Evolutionary conservation across 2,329 filamentous ascomycete species (phyloP), one percentile per base, ranked within the genome.

Genomic region (Paraphoma chrysanthemicola): DNA sequence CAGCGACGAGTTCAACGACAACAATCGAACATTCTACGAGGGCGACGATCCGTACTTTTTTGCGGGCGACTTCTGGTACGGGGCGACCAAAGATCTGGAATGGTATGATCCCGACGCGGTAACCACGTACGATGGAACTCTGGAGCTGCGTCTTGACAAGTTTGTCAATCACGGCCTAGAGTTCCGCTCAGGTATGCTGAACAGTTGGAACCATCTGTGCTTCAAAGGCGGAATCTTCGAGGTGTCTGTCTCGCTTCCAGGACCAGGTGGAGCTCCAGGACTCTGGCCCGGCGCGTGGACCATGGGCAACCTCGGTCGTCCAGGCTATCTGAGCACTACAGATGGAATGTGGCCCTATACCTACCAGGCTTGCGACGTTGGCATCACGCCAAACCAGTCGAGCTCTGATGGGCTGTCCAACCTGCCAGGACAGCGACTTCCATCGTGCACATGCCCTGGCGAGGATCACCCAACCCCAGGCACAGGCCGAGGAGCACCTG

Each of bases 11-110:
- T 86, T 86, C 71, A 85, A 85, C 57, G 72, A 78, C 8, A 70
- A 80, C 39, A 82, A 82, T 51, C 74, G 83, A 30, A 83, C 82
- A 0, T 86, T 86, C 63, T 86, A 85, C 58, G 77, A 80, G 30
- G 83, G 83, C n/a, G 84, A 86, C 59, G 84, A 86, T 62, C 82
- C 83, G 1, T 86, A 81, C 67, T 86, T 81, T 76, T 81, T 75
- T 33, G 83, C 80, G 11, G 78, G 80, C 12, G 78, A 86, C 60
- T 73, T 85, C 46, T 85, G 84, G 81, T 86, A 86, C 68, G 82
- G 80, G 43, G 81, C 80, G 7, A 84, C 82, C 3, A 67, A 78
- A 51, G 82, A 84, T 66, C 57, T 83, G 49, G 81, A 83, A 68
- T 78, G 82, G 83, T 79, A 85, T 69, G 74, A 82, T 70, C 76